Percentiles rank a stretch among this genome's conserved stretches.
These are phyloP conservation scores for Gloeopeniophorella convolvens DNA, from an alignment of 768 basidiomycete species.

Conservation along the genomic window DNA sequence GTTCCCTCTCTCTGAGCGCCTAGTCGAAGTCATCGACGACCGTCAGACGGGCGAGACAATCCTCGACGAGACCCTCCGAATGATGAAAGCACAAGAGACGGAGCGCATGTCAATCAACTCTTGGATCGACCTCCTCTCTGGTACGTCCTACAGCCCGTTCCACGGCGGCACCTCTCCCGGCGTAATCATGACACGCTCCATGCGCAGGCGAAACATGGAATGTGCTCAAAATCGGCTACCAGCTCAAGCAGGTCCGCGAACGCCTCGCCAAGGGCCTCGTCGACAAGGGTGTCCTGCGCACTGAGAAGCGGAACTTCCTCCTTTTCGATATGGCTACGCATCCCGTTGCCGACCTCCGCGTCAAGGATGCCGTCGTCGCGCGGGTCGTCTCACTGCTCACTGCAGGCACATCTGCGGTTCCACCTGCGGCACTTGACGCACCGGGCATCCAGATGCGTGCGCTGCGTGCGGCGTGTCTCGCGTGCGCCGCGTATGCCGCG, in stretches of 20 bases:
- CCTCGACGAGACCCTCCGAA: slow-evolving; percentile 89
- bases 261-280: slow-evolving; percentile 95
- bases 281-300: slow-evolving; percentile 97
- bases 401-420: slow-evolving; percentile 73
- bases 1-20: slow-evolving; percentile 68
- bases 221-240: slow-evolving; percentile 99
- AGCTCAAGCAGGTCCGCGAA: slow-evolving; percentile 97
- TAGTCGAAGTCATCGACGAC: slow-evolving; percentile 89
- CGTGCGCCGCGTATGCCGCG: slow-evolving; percentile 89
- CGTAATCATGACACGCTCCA: neutral
- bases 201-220: slow-evolving; percentile 95
- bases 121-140: slow-evolving; percentile 94
- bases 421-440: slow-evolving; percentile 63
- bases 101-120: slow-evolving; percentile 79
- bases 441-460: slow-evolving; percentile 78
- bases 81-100: slow-evolving; percentile 80
- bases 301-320: slow-evolving; percentile 97
- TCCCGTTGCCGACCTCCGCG: slow-evolving; percentile 88
- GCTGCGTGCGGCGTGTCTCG: slow-evolving; percentile 75
- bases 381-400: slow-evolving; percentile 77
- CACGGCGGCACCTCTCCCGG: neutral
- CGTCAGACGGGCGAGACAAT: slow-evolving; percentile 93
- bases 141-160: slow-evolving; percentile 40
- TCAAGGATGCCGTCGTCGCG: slow-evolving; percentile 77
- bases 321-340: slow-evolving; percentile 99